Conservation (phyloP, 2,329 filamentous ascomycete genomes). For the Phoma sp. region DNA sequence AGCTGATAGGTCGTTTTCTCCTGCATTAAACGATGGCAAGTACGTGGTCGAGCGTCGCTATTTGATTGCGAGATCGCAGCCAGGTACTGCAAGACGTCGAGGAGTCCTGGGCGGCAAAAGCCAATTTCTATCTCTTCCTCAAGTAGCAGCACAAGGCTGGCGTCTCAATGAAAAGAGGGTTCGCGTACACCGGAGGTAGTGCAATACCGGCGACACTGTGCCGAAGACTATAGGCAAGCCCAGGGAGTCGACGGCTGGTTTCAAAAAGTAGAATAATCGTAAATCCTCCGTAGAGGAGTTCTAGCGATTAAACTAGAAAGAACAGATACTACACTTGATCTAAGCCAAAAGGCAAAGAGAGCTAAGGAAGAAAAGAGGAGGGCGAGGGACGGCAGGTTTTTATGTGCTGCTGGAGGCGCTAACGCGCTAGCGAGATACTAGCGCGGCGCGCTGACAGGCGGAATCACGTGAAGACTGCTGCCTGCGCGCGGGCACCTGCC, state of each 20-base stretch:
- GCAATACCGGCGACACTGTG: constrained; percentile 33
- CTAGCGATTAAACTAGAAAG: constrained; percentile 10
- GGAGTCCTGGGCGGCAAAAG: too few species aligned
- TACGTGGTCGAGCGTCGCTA: too few species aligned
- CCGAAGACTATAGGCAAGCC: constrained; percentile 19
- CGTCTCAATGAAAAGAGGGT: constrained; percentile 61
- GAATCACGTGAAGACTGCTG: background rate
- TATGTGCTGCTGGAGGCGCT: constrained; percentile 2
- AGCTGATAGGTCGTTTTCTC: too few species aligned
- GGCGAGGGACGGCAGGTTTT: constrained; percentile 6
- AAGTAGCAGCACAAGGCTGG: constrained; percentile 50
- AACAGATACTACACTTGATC: constrained; percentile 16
- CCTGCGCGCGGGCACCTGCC: background rate
- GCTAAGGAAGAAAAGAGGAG: constrained; percentile 14
- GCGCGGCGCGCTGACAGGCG: too few species aligned
- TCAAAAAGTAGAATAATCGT: constrained; percentile 23
- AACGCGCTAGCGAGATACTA: background rate
- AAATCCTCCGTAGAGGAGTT: constrained; percentile 1
- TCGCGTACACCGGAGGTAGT: constrained; percentile 30
- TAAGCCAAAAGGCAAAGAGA: constrained; percentile 20
- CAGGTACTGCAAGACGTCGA: too few species aligned
- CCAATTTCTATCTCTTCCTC: background rate
- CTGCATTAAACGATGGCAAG: too few species aligned
- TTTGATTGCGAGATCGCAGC: too few species aligned
- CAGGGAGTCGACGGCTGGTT: constrained; percentile 9